Evolutionary conservation across 257 asterid genomes (phyloP), one percentile per base, ranked within the genome.

Genomic region (Fraxinus americana): DNA sequence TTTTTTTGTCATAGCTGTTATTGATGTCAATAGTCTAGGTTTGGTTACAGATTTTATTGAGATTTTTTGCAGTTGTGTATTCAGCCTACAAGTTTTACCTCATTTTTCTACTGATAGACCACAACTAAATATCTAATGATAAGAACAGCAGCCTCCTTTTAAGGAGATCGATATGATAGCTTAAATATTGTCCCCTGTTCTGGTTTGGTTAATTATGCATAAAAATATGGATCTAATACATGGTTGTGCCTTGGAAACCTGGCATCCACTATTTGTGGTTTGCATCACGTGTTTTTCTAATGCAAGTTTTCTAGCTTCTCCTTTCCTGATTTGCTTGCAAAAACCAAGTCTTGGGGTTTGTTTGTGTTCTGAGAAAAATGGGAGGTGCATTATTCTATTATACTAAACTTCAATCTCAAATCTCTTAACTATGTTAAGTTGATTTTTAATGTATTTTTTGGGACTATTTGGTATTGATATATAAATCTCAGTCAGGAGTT

Each of bases 401-500:
- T 54, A 25, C 48, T 54, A 19, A 45, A 34, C 21, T 76, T 57
- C 30, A 5, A 66, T 61, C 79, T 52, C 32, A 50, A 38, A 36
- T 71, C 48, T 75, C 73, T 71, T 76, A 76, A 72, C 35, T 43
- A 57, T 9, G 27, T 61, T 25, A 43, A 45, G 23, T 34, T 41
- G 59, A 67, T 9, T 75, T 48, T 65, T 23, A n/a, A 21, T 38
- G 21, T 75, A 78, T 75, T 67, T 32, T 66, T 17, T 61, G 77
- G 75, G 76, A 77, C 25, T 21, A 66, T 78, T 59, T 77, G 75
- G 75, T 83, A 85, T 81, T 89, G 81, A 93, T 82, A 50, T 83
- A 65, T 76, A 70, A 52, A 84, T 88, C 83, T 81, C 91, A 95
- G 99, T 95, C 99, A 83, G 98, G 98, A 84, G 99, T 95, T 75